Percentiles rank a stretch among this genome's conserved stretches.
Conservation (phyloP, 2,329 filamentous ascomycete genomes). For the Ceratocystis diversiconidia region DNA sequence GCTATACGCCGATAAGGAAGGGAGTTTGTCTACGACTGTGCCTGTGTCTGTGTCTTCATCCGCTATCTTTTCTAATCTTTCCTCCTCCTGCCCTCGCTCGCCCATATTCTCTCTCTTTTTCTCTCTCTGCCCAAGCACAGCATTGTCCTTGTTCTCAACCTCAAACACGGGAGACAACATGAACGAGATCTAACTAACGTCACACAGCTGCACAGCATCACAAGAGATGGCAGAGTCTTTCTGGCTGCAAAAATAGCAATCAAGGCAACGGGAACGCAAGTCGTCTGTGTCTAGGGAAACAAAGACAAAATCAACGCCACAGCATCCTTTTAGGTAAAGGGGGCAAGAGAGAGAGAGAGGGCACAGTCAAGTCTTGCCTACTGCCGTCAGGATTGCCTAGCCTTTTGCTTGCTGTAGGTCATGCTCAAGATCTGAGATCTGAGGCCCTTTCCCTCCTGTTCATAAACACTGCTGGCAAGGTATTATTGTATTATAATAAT, state of each 20-base stretch:
- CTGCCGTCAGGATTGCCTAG: not conserved
- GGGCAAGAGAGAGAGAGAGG: not conserved
- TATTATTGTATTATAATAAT: not conserved
- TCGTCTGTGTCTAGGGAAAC: not conserved
- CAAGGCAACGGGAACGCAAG: not conserved
- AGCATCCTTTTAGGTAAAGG: not conserved
- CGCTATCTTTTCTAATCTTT: not conserved
- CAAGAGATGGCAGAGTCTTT: not conserved
- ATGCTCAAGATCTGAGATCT: no score
- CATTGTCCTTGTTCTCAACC: constrained; percentile 9
- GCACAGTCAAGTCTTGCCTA: not conserved
- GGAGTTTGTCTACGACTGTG: no score
- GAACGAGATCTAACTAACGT: constrained; percentile 15
- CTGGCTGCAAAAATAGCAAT: not conserved
- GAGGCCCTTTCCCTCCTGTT: no score
- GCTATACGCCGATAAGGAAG: no score
- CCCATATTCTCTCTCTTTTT: not conserved
- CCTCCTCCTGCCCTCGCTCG: not conserved
- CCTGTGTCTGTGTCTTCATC: not conserved
- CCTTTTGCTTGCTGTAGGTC: not conserved
- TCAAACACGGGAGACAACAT: constrained; percentile 18
- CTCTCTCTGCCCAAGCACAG: not conserved
- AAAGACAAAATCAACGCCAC: constrained; percentile 8
- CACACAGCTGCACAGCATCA: constrained; percentile 11
- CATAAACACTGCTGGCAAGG: not conserved